phyloP scores from a whole-genome alignment of 305 asterid genomes.

The Fraxinus sp. region DNA sequence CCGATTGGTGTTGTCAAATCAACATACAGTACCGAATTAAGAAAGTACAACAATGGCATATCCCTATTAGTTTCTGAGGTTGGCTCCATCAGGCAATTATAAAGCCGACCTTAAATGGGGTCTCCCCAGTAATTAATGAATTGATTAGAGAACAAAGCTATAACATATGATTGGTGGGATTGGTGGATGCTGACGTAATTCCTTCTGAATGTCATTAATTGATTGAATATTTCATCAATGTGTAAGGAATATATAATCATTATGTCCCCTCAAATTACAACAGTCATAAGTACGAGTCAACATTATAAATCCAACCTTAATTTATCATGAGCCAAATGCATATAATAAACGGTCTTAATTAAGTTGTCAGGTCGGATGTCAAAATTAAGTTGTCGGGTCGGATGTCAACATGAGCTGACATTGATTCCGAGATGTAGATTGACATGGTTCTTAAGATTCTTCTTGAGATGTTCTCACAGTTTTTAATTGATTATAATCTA shows the following conservation, averaged over 20 bases:
- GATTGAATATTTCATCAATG: too few relatives aligned
- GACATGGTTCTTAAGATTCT: too few relatives aligned
- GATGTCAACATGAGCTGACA: too few relatives aligned
- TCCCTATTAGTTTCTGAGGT: not conserved
- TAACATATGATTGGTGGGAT: not conserved
- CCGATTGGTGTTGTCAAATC: not conserved
- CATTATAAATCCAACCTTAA: not conserved
- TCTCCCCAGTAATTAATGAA: too few relatives aligned
- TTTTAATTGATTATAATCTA: too few relatives aligned
- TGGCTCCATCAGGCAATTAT: not conserved
- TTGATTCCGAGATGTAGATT: too few relatives aligned
- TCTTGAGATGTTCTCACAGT: too few relatives aligned
- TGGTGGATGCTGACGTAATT: too few relatives aligned
- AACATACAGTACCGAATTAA: too few relatives aligned
- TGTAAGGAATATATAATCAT: not conserved
- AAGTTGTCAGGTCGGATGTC: not conserved
- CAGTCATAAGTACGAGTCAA: not conserved
- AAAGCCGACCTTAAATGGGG: not conserved
- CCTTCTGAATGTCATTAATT: not conserved
- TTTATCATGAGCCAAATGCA: not conserved
- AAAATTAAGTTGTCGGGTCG: too few relatives aligned
- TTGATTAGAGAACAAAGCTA: not conserved
- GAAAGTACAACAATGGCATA: not conserved
- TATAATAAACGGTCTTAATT: not conserved
- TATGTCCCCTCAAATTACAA: not conserved